Evolutionary conservation across 163 green algal species (phyloP).

Genomic region (Scenedesmus sp.): DNA sequence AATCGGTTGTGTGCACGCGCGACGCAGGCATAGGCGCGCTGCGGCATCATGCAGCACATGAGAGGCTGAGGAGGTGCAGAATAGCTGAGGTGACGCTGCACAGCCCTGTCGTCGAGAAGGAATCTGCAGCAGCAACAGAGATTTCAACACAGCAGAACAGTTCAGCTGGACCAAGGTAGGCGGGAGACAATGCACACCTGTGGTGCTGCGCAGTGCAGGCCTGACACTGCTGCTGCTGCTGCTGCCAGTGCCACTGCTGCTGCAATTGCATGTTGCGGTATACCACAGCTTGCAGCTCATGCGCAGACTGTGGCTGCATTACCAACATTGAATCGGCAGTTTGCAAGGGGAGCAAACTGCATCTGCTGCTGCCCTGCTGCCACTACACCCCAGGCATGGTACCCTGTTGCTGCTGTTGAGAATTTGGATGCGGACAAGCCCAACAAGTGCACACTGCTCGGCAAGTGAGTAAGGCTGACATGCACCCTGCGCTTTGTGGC

Average conservation of each 20-base stretch:
- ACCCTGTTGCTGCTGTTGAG: conserved; percentile 37
- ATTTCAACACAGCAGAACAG: not conserved
- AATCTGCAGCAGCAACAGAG: not conserved
- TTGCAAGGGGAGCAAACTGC: too few species aligned
- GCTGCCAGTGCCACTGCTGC: not conserved
- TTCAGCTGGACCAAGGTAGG: not conserved
- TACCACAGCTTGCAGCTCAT: too few species aligned
- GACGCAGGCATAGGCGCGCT: not conserved
- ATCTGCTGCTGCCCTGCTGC: not conserved
- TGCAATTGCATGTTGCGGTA: not conserved
- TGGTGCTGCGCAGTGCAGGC: not conserved
- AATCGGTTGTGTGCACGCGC: not conserved
- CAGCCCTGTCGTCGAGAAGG: not conserved
- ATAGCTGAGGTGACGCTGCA: not conserved
- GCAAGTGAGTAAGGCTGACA: conserved; percentile 2
- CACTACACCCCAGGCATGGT: conserved; percentile 31
- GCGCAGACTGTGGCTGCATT: too few species aligned
- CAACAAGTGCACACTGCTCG: conserved; percentile 46
- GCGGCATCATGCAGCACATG: conserved; percentile 2
- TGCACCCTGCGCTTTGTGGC: not conserved
- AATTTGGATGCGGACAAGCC: conserved; percentile 47
- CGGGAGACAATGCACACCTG: not conserved
- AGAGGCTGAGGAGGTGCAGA: not conserved
- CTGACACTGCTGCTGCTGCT: not conserved
- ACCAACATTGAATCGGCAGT: too few species aligned